A percentile compares a stretch with the other conserved stretches of the same genome.
Conservation (phyloP, 345 rosid species). For the Eucalyptus guilfoylei region DNA sequence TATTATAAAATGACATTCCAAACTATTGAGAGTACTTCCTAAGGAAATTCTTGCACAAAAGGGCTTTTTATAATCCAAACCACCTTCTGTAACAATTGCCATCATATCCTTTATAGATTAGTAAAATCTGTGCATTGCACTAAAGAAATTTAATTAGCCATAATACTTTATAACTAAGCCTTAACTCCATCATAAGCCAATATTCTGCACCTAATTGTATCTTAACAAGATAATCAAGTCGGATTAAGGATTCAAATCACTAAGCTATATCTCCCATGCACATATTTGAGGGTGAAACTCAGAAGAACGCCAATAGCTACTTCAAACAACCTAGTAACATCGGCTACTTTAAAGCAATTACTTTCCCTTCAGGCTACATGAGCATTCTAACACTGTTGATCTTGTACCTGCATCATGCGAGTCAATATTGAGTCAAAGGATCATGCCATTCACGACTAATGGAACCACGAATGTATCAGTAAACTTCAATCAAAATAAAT, state of each 20-base stretch:
- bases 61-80: neutral
- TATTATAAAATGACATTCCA: neutral
- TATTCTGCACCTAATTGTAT: neutral
- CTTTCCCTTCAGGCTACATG: neutral
- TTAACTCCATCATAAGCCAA: neutral
- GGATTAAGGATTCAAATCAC: neutral
- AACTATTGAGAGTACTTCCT: neutral
- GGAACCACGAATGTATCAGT: neutral
- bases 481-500: neutral
- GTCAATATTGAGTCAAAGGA: neutral
- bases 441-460: neutral
- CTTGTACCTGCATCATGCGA: neutral
- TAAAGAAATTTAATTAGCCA: neutral
- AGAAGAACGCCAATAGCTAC: neutral
- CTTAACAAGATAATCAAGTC: neutral
- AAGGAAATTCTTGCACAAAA: neutral
- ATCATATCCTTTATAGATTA: neutral
- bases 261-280: neutral
- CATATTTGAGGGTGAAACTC: neutral
- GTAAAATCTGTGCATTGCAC: neutral
- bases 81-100: neutral
- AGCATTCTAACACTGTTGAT: neutral
- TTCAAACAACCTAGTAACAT: neutral
- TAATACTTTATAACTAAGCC: neutral
- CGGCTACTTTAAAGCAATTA: neutral